A percentile compares a stretch with the other conserved stretches of the same genome.
Evolutionary conservation across 2,329 filamentous ascomycete genomes (phyloP).

Genomic region (Sporothrix phasma): DNA sequence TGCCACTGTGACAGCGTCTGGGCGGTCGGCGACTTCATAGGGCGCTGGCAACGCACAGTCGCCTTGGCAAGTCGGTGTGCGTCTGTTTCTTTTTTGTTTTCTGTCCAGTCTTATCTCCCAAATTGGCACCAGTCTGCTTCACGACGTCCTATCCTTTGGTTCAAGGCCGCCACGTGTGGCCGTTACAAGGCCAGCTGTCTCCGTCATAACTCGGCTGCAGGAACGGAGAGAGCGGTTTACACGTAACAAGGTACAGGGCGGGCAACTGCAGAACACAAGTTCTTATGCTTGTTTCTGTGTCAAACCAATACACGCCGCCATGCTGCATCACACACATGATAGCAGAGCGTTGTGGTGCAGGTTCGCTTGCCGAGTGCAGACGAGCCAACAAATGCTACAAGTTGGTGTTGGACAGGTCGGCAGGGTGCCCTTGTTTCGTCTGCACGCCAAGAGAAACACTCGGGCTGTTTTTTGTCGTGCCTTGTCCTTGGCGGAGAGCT

Average conservation of each 20-base stretch:
- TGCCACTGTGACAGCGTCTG: conserved; percentile 3
- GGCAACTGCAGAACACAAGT: background rate
- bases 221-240: background rate
- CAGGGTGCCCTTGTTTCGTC: background rate
- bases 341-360: background rate
- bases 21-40: background rate
- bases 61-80: background rate
- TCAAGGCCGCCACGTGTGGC: background rate
- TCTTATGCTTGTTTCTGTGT: background rate
- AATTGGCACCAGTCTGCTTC: background rate
- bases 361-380: background rate
- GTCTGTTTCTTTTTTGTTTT: background rate
- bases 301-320: too few relatives aligned
- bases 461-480: background rate
- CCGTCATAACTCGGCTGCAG: conserved; percentile 7
- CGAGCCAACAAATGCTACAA: background rate
- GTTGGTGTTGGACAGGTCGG: background rate
- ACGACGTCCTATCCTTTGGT: background rate
- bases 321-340: background rate
- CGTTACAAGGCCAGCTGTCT: background rate
- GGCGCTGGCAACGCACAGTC: conserved; percentile 4
- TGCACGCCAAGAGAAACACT: background rate
- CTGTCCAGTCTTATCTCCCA: background rate
- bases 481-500: background rate
- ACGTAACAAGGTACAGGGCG: background rate